phyloP scores from a whole-genome alignment of 495 filamentous ascomycete genomes.

The Saxophila tyrrhenica region DNA sequence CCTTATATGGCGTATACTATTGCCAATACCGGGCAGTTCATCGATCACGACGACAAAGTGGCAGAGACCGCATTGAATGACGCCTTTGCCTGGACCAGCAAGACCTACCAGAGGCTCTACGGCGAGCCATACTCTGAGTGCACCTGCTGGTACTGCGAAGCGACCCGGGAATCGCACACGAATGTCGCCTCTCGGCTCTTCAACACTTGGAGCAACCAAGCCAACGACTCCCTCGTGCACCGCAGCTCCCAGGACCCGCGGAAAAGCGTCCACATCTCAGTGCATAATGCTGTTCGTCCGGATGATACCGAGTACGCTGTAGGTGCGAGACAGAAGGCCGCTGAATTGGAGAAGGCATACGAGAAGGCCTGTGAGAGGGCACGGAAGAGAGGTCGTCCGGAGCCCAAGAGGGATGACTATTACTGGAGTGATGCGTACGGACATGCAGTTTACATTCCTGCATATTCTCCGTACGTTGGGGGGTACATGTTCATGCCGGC shows the following conservation, averaged over 20 bases:
- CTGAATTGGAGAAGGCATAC: constrained; percentile 50
- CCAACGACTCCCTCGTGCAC: constrained; percentile 39
- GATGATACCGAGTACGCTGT: constrained; percentile 11
- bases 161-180: constrained; percentile 53
- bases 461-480: constrained; percentile 37
- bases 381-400: constrained; percentile 43
- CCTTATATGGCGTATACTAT: constrained; percentile 50
- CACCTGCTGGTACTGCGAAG: constrained; percentile 86
- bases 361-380: constrained; percentile 50
- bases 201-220: constrained; percentile 32
- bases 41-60: constrained; percentile 85
- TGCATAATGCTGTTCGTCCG: constrained; percentile 48
- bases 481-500: neutral
- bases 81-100: constrained; percentile 65
- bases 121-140: constrained; percentile 66
- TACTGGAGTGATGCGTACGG: constrained; percentile 43
- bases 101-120: constrained; percentile 51
- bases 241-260: constrained; percentile 36
- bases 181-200: constrained; percentile 30
- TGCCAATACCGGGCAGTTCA: constrained; percentile 37
- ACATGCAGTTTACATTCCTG: constrained; percentile 41
- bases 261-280: constrained; percentile 51
- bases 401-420: constrained; percentile 41
- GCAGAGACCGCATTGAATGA: constrained; percentile 48
- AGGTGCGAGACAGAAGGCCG: constrained; percentile 16